phyloP scores from a whole-genome alignment of 306 rosid species.

The Pueraria montana region DNA sequence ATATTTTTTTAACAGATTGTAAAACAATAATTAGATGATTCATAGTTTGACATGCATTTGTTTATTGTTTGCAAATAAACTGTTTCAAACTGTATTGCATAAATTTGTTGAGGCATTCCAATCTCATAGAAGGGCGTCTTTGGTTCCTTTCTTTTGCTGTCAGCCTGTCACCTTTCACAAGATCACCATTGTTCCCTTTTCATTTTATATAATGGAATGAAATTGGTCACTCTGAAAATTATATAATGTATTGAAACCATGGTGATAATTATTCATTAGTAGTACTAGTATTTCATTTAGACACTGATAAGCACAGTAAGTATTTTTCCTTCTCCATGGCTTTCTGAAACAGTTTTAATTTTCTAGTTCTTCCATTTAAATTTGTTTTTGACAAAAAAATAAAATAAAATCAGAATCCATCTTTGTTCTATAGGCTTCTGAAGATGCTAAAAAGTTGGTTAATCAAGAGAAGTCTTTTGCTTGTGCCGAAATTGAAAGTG shows the following conservation, averaged over 20 bases:
- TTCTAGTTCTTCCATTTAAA: slow-evolving; percentile 19
- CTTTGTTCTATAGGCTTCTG: slow-evolving; percentile 77
- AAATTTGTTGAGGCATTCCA: slow-evolving; percentile 30
- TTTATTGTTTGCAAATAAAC: background rate
- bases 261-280: background rate
- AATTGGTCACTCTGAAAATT: background rate
- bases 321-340: slow-evolving; percentile 1
- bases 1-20: background rate
- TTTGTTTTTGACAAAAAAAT: background rate
- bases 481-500: slow-evolving; percentile 97
- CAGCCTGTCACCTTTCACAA: background rate
- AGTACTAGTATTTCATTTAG: background rate
- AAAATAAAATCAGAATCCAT: slow-evolving; percentile 1
- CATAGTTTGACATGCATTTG: slow-evolving; percentile 21
- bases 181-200: slow-evolving; percentile 20
- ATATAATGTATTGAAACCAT: background rate
- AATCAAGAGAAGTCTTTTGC: slow-evolving; percentile 97
- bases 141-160: slow-evolving; percentile 26
- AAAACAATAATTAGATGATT: background rate
- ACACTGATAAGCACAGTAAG: background rate
- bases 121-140: slow-evolving; percentile 15
- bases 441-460: slow-evolving; percentile 97
- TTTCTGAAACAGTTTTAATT: slow-evolving; percentile 15
- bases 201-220: slow-evolving; percentile 34
- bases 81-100: slow-evolving; percentile 9